phyloP scores from a whole-genome alignment of 2,329 filamentous ascomycete genomes.

The Aspergillus calidoustus region DNA sequence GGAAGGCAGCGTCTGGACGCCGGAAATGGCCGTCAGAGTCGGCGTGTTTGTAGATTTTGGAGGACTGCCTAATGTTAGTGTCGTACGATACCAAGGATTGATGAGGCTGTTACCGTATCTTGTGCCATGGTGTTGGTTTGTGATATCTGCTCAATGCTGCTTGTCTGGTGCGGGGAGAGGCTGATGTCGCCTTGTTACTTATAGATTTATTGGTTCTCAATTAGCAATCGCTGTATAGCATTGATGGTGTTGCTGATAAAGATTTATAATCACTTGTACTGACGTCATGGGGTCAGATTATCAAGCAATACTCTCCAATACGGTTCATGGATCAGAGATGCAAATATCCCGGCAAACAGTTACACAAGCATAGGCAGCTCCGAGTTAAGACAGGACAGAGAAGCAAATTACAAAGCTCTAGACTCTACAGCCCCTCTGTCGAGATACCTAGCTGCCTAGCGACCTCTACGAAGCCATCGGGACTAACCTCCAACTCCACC shows the following conservation, averaged over 20 bases:
- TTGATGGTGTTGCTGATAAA: background rate
- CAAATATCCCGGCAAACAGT: background rate
- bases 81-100: background rate
- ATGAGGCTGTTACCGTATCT: background rate
- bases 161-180: background rate
- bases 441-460: constrained; percentile 52
- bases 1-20: constrained; percentile 60
- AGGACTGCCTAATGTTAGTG: constrained; percentile 14
- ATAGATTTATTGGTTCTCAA: background rate
- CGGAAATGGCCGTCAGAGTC: constrained; percentile 58
- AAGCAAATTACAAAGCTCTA: background rate
- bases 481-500: constrained; percentile 52
- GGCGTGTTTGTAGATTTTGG: constrained; percentile 37
- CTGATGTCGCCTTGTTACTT: background rate
- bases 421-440: background rate
- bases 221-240: background rate
- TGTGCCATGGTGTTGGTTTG: background rate
- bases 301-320: background rate
- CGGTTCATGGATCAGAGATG: background rate
- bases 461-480: constrained; percentile 59
- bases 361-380: background rate
- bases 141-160: background rate
- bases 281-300: background rate
- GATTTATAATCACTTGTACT: background rate
- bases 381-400: background rate